Evolutionary conservation across 2,329 filamentous ascomycete species (phyloP).

Genomic region (Alternaria ethzedia): DNA sequence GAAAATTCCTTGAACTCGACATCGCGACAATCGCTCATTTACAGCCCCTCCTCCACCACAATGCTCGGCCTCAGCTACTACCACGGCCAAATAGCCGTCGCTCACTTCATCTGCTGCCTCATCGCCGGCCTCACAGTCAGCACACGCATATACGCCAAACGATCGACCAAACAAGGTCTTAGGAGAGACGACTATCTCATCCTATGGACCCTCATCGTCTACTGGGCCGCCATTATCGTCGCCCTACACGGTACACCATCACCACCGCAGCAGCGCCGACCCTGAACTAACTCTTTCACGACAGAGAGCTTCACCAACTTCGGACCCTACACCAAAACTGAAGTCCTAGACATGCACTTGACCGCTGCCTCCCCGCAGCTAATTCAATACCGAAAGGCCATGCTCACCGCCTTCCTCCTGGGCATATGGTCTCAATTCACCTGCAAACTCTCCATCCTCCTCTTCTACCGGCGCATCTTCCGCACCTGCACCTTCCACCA

Average conservation of each 20-base stretch:
- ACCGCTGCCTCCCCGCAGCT: neutral
- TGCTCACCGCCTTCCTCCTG: neutral
- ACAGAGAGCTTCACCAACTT: neutral
- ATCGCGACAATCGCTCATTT: no score
- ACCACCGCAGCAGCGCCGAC: neutral
- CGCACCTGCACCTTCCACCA: neutral
- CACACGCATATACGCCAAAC: neutral
- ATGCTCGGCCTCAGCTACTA: neutral
- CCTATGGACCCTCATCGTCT: neutral
- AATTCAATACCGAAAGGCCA: neutral
- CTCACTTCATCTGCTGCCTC: neutral
- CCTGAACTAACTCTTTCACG: neutral
- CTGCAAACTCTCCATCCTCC: constrained; percentile 1
- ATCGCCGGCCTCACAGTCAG: neutral
- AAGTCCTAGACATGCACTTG: neutral
- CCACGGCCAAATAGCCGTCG: neutral
- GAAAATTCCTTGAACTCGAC: no score
- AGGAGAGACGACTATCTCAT: neutral
- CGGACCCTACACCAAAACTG: neutral
- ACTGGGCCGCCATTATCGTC: neutral
- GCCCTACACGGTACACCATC: neutral
- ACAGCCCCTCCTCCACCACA: neutral
- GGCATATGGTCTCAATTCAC: neutral
- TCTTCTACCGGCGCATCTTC: constrained; percentile 6
- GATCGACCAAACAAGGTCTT: neutral